These are phyloP conservation scores for Cyberlindnera maclurae DNA, from an alignment of 805 yeast genomes.

Conservation along the genomic window DNA sequence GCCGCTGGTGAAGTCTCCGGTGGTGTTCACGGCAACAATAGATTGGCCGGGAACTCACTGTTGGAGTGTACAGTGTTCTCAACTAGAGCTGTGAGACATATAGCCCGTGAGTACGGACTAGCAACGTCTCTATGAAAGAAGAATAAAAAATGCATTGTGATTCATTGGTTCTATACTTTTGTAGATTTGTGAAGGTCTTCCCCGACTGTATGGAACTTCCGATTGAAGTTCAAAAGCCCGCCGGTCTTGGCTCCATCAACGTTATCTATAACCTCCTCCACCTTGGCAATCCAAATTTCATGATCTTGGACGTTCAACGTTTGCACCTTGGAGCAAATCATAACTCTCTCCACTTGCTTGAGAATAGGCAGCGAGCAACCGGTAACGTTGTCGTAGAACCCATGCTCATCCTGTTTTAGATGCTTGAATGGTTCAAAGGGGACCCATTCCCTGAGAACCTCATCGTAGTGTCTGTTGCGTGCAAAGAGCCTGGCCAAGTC, in stretches of 20 bases:
- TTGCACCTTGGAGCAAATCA: conserved; percentile 51
- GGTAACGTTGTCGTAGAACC: conserved; percentile 23
- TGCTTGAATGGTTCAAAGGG: conserved; percentile 43
- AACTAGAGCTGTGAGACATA: conserved; percentile 36
- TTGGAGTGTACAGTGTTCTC: conserved; percentile 41
- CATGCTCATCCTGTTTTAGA: conserved; percentile 29
- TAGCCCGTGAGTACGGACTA: not conserved
- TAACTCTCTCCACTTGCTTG: conserved; percentile 47
- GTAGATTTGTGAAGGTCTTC: conserved; percentile 14
- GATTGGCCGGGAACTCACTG: conserved; percentile 32
- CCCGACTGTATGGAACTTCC: conserved; percentile 50
- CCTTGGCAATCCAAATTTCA: conserved; percentile 85
- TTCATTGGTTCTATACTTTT: conserved; percentile 2
- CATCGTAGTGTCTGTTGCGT: conserved; percentile 35
- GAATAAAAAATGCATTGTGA: no score
- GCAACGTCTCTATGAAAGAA: no score
- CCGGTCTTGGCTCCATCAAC: conserved; percentile 39
- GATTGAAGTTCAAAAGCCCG: conserved; percentile 59
- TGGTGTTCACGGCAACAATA: conserved; percentile 59
- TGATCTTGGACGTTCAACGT: conserved; percentile 69
- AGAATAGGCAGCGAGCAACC: conserved; percentile 41
- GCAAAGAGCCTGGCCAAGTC: conserved; percentile 62
- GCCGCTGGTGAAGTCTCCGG: conserved; percentile 67
- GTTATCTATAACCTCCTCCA: conserved; percentile 43
- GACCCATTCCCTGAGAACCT: conserved; percentile 19